A percentile compares a stretch with the other conserved stretches of the same genome.
These are phyloP conservation scores for Rhodomyrtus tomentosa DNA, from an alignment of 345 rosid genomes.

Conservation along the genomic window DNA sequence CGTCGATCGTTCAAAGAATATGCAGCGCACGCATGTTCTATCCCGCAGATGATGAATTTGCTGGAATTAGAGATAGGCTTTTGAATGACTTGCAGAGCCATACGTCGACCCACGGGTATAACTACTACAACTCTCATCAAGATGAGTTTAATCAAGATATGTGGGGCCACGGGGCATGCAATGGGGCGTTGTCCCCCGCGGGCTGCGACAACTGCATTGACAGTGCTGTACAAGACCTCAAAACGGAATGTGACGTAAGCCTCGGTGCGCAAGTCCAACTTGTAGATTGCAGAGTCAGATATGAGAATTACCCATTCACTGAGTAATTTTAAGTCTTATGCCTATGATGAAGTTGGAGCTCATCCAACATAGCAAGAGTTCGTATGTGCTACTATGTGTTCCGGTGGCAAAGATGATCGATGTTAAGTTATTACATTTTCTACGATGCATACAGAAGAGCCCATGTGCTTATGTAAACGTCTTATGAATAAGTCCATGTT, in stretches of 20 bases:
- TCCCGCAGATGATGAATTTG: not conserved
- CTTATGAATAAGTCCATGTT: not conserved
- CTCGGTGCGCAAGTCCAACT: not conserved
- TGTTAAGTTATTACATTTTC: not conserved
- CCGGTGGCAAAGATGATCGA: not conserved
- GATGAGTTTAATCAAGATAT: no score
- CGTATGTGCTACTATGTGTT: not conserved
- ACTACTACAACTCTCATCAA: no score
- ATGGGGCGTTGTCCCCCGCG: not conserved
- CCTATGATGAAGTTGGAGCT: not conserved
- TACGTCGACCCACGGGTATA: not conserved
- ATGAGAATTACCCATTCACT: not conserved
- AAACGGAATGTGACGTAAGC: not conserved
- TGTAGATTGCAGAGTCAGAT: not conserved
- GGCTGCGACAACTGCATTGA: not conserved
- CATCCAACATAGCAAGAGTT: not conserved
- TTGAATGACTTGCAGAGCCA: not conserved
- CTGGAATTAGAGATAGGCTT: not conserved
- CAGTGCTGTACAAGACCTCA: not conserved
- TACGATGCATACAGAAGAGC: not conserved
- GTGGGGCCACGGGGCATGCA: not conserved
- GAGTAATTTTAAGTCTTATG: not conserved
- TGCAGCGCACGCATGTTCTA: not conserved
- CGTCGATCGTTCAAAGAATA: not conserved
- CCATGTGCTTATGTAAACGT: not conserved